Evolutionary conservation across 1,284 basidiomycete genomes (phyloP).

Genomic region (Naganishia sp.): DNA sequence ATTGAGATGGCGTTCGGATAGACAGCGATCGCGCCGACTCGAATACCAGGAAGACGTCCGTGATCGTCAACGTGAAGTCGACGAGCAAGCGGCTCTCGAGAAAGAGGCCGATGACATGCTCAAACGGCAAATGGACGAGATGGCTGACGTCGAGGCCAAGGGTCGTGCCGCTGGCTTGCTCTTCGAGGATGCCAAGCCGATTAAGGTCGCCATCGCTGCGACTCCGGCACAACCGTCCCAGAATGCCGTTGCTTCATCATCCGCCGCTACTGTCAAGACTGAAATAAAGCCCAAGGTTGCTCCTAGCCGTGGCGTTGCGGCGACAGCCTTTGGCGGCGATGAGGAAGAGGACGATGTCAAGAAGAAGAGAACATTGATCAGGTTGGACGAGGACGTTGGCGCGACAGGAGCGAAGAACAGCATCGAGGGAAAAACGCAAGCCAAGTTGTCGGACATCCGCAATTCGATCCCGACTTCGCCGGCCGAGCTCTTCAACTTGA

Average conservation of each 20-base stretch:
- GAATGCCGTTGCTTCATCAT: conserved; percentile 45
- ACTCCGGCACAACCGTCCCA: conserved; percentile 34
- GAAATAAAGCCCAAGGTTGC: conserved; percentile 54
- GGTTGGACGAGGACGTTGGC: conserved; percentile 69
- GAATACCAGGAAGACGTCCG: conserved; percentile 81
- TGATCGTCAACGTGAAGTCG: conserved; percentile 75
- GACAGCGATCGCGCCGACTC: conserved; percentile 65
- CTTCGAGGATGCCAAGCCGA: conserved; percentile 84
- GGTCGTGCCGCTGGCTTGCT: conserved; percentile 82
- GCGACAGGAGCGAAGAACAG: conserved; percentile 55
- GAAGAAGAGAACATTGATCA: conserved; percentile 75
- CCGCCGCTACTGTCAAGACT: conserved; percentile 55
- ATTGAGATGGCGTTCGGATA: conserved; percentile 70
- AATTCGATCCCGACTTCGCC: conserved; percentile 68
- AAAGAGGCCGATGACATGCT: conserved; percentile 84
- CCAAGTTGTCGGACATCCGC: conserved; percentile 73
- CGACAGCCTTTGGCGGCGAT: conserved; percentile 64
- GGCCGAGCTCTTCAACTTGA: conserved; percentile 71
- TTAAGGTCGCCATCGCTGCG: conserved; percentile 69
- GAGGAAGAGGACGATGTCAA: conserved; percentile 81
- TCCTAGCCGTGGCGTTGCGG: conserved; percentile 33
- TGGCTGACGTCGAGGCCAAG: conserved; percentile 80
- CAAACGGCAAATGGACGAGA: conserved; percentile 83
- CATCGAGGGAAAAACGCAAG: conserved; percentile 74
- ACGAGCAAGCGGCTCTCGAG: conserved; percentile 77